Conservation (phyloP, 768 basidiomycete species). For the Panellus pusillus region DNA sequence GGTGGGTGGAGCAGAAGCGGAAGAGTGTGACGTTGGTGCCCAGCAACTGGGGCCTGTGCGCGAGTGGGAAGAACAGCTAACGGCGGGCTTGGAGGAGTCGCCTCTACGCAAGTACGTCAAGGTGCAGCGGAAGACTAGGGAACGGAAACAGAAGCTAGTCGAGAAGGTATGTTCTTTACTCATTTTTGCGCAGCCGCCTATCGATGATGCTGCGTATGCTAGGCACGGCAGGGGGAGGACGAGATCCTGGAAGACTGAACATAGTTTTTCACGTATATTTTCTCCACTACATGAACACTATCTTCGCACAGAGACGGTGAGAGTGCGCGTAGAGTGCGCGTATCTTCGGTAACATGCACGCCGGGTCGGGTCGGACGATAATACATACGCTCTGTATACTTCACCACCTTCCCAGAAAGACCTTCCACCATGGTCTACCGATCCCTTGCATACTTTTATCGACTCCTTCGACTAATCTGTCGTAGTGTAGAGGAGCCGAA, state of each 20-base stretch:
- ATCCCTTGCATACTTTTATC: constrained; percentile 79
- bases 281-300: not conserved
- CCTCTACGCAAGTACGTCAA: constrained; percentile 83
- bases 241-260: constrained; percentile 60
- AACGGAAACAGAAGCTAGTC: constrained; percentile 65
- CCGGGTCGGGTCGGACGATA: too few species aligned
- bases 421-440: constrained; percentile 79
- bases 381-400: too few species aligned
- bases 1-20: constrained; percentile 75
- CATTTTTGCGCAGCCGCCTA: constrained; percentile 9
- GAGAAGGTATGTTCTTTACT: constrained; percentile 59
- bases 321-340: not conserved
- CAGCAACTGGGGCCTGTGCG: constrained; percentile 64
- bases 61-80: constrained; percentile 66
- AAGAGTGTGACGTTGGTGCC: constrained; percentile 76
- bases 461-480: constrained; percentile 69
- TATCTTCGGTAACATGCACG: not conserved
- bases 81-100: constrained; percentile 58
- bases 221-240: constrained; percentile 72
- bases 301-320: constrained; percentile 4
- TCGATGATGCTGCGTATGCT: constrained; percentile 20
- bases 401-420: constrained; percentile 77
- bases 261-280: not conserved
- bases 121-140: constrained; percentile 77
- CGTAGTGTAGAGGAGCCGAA: constrained; percentile 73